Conservation (phyloP, 345 rosid species). For the Melaleuca quinquenervia region DNA sequence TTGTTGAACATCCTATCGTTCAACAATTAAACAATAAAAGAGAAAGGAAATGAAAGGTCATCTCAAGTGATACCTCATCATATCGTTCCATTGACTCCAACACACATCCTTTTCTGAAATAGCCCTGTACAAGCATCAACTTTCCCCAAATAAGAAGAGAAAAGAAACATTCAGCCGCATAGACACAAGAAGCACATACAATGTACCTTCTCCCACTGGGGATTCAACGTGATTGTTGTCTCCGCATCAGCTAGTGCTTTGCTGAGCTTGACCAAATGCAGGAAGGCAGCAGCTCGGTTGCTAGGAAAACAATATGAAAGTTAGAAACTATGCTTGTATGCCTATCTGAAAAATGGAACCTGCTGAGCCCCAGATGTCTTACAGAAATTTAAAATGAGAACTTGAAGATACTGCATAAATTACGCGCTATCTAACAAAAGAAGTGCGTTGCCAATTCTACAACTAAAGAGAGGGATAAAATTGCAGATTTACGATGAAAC, state of each 20-base stretch:
- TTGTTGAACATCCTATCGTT: too few species aligned
- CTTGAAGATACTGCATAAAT: not conserved
- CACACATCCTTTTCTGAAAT: slow-evolving; percentile 93
- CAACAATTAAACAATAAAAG: not conserved
- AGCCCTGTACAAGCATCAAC: slow-evolving; percentile 36
- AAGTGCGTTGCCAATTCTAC: not conserved
- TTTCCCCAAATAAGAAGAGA: not conserved
- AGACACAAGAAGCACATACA: not conserved
- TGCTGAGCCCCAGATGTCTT: not conserved
- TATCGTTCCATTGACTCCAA: slow-evolving; percentile 93
- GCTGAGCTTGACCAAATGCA: slow-evolving; percentile 77
- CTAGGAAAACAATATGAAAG: slow-evolving; percentile 16
- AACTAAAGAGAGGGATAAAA: not conserved
- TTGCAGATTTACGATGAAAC: not conserved
- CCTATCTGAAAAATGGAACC: not conserved
- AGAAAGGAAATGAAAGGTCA: not conserved
- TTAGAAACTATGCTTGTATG: not conserved
- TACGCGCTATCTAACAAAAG: not conserved
- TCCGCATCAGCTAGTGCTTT: slow-evolving; percentile 95
- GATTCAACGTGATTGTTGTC: slow-evolving; percentile 68
- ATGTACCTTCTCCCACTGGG: slow-evolving; percentile 89
- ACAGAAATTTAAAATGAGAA: not conserved
- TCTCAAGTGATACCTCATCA: slow-evolving; percentile 49
- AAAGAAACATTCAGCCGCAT: not conserved
- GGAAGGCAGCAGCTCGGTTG: slow-evolving; percentile 96